A percentile compares a stretch with the other conserved stretches of the same genome.
These are phyloP conservation scores for Pulveroboletus sp. DNA, from an alignment of 768 basidiomycete species.

Conservation along the genomic window DNA sequence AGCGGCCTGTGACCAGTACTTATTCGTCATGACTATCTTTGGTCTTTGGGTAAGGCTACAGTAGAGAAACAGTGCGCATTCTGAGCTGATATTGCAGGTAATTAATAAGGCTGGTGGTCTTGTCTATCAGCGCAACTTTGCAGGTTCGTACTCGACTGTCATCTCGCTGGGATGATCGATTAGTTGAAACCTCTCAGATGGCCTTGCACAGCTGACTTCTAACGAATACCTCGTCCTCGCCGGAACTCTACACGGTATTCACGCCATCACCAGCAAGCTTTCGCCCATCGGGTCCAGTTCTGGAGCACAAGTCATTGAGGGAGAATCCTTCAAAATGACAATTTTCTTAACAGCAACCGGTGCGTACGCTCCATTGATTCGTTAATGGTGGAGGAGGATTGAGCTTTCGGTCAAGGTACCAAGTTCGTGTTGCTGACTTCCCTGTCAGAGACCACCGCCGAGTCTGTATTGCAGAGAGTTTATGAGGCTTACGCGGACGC, in stretches of 20 bases:
- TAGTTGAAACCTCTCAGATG: constrained; percentile 49
- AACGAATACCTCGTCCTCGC: constrained; percentile 96
- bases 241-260: constrained; percentile 94
- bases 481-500: constrained; percentile 94
- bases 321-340: constrained; percentile 91
- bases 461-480: constrained; percentile 69
- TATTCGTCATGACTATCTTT: constrained; percentile 63
- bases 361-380: constrained; percentile 27
- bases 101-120: constrained; percentile 99
- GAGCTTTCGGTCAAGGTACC: constrained; percentile 54
- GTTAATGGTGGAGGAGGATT: neutral
- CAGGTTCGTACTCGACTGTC: constrained; percentile 47
- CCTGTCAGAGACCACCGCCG: constrained; percentile 65
- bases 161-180: neutral
- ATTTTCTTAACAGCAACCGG: constrained; percentile 89
- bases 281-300: constrained; percentile 80
- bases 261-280: constrained; percentile 93
- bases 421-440: constrained; percentile 94
- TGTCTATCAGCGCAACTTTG: constrained; percentile 89
- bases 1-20: neutral
- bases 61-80: neutral
- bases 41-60: constrained; percentile 66
- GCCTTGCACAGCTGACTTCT: constrained; percentile 83
- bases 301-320: constrained; percentile 92
- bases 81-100: constrained; percentile 46